These are phyloP conservation scores for Kregervanrija fluxuum DNA, from an alignment of 805 yeast genomes.

Conservation along the genomic window DNA sequence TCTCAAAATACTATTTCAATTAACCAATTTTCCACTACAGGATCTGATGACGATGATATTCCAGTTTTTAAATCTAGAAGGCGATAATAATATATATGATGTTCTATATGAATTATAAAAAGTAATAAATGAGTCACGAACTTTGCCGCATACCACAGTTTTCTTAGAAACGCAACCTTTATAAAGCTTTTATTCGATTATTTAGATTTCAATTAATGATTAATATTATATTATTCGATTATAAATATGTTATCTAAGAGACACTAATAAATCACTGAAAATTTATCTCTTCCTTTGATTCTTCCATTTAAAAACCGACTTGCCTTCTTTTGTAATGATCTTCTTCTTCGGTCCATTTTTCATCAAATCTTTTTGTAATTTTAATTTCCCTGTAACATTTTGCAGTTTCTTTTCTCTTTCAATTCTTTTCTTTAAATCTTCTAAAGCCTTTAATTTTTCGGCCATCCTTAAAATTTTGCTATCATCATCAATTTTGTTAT, in stretches of 20 bases:
- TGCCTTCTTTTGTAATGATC: conserved; percentile 58
- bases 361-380: conserved; percentile 79
- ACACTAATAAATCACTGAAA: too few relatives aligned
- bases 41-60: conserved; percentile 24
- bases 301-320: conserved; percentile 76
- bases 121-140: too few relatives aligned
- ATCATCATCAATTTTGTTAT: conserved; percentile 16
- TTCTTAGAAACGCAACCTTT: too few relatives aligned
- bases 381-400: conserved; percentile 65
- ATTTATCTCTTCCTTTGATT: conserved; percentile 54
- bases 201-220: too few relatives aligned
- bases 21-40: conserved; percentile 3
- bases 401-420: conserved; percentile 64
- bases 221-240: too few relatives aligned
- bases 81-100: conserved; percentile 3
- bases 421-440: conserved; percentile 54
- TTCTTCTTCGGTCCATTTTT: conserved; percentile 84
- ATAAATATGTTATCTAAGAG: too few relatives aligned
- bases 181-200: too few relatives aligned
- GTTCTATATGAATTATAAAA: too few relatives aligned
- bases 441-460: conserved; percentile 49
- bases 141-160: too few relatives aligned
- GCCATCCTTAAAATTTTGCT: conserved; percentile 18
- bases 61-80: conserved; percentile 25
- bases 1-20: neutral